Percentiles rank a stretch among this genome's conserved stretches.
Conservation (phyloP, 129 eudicot genomes). For the Scalesia atractyloides region DNA sequence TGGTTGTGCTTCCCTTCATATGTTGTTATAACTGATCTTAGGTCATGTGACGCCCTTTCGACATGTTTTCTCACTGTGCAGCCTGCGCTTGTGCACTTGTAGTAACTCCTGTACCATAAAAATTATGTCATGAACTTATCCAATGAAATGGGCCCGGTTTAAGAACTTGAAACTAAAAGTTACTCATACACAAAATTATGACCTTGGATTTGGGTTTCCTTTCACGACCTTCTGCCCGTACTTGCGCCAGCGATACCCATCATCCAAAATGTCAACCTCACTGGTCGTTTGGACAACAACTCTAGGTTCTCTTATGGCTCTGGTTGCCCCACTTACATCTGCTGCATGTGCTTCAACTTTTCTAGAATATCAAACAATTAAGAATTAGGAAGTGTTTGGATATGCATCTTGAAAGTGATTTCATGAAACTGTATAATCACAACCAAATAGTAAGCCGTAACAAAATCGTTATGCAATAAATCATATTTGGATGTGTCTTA, state of each 20-base stretch:
- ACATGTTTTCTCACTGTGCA: constrained; percentile 86
- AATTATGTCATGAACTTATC: background rate
- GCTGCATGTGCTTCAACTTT: constrained; percentile 71
- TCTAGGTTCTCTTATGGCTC: constrained; percentile 87
- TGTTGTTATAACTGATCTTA: constrained; percentile 80
- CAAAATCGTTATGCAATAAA: no score
- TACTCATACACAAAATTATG: background rate
- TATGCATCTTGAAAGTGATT: background rate
- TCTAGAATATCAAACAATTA: constrained; percentile 38
- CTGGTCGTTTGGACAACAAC: constrained; percentile 87
- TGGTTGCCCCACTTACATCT: constrained; percentile 69
- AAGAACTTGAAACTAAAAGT: background rate
- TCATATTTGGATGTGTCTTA: background rate
- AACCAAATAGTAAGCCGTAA: background rate
- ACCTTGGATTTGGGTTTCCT: constrained; percentile 96
- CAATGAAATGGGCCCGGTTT: background rate
- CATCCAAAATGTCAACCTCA: constrained; percentile 86
- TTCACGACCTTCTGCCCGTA: constrained; percentile 90
- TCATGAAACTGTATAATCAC: background rate
- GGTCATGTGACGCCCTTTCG: constrained; percentile 90
- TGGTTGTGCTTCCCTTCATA: constrained; percentile 93
- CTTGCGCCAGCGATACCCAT: constrained; percentile 91
- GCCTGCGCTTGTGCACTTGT: constrained; percentile 81
- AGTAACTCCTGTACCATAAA: constrained; percentile 65
- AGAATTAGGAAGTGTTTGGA: background rate